Conservation (phyloP, 805 yeast genomes). For the Saccharomycopsis oosterbeekiorum region DNA sequence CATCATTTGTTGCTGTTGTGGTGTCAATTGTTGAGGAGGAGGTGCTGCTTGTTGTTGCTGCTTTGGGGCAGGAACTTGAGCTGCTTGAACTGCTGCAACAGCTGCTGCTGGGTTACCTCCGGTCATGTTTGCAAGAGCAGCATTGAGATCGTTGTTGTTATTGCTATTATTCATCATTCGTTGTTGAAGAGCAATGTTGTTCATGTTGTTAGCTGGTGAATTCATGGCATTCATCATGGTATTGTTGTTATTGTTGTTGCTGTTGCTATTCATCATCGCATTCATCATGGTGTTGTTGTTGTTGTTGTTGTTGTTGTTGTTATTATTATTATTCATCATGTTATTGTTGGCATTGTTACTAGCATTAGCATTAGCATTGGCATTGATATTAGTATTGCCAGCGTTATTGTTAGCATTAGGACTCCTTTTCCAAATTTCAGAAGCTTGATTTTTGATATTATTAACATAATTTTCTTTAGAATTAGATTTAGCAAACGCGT, state of each 20-base stretch:
- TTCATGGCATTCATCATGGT: background rate
- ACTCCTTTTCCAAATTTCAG: conserved; percentile 5
- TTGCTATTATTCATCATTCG: background rate
- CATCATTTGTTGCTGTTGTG: conserved; percentile 10
- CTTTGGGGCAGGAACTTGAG: conserved; percentile 14
- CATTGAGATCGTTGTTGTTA: background rate
- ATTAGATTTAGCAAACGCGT: background rate
- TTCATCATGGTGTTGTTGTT: background rate
- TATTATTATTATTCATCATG: background rate
- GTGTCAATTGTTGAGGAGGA: conserved; percentile 6
- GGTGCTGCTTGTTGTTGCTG: background rate
- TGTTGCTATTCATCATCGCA: conserved; percentile 15
- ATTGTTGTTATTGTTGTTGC: conserved; percentile 14
- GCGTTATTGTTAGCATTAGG: background rate
- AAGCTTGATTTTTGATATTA: conserved; percentile 10
- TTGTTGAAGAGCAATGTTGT: conserved; percentile 3
- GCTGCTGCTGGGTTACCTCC: conserved; percentile 7
- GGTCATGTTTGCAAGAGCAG: background rate
- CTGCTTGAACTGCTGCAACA: conserved; percentile 1
- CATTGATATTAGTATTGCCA: background rate
- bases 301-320: background rate
- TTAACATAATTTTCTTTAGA: conserved; percentile 11
- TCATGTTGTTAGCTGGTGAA: conserved; percentile 2
- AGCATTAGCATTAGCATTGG: background rate
- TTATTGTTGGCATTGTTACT: conserved; percentile 14